Evolutionary conservation across 495 filamentous ascomycete species (phyloP).

Genomic region (Aspergillus diversus): DNA sequence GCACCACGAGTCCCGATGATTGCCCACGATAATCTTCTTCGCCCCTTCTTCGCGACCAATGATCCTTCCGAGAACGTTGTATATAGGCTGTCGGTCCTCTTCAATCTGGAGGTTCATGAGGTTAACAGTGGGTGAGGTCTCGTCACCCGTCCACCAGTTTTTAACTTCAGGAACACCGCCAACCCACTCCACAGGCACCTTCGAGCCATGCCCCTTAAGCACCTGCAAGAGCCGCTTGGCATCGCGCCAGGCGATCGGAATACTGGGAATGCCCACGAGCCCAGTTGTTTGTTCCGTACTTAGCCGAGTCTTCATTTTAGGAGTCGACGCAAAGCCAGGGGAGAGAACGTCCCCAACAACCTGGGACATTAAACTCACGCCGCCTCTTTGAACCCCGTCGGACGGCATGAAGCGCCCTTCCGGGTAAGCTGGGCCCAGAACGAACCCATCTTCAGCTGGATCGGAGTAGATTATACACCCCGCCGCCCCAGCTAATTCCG

Average conservation of each 20-base stretch:
- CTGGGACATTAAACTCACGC: conserved; percentile 82
- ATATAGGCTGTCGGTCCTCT: conserved; percentile 78
- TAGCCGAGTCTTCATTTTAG: conserved; percentile 62
- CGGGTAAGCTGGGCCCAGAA: conserved; percentile 68
- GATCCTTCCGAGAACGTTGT: conserved; percentile 86
- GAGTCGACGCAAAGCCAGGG: conserved; percentile 80
- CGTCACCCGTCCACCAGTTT: conserved; percentile 83
- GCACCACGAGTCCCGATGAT: conserved; percentile 92
- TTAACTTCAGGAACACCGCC: conserved; percentile 72
- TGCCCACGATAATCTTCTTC: conserved; percentile 89
- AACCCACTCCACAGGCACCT: conserved; percentile 72
- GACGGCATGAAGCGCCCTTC: conserved; percentile 76
- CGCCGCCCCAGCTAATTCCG: conserved; percentile 78
- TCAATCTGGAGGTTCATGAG: conserved; percentile 91
- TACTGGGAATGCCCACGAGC: conserved; percentile 79
- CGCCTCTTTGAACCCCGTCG: conserved; percentile 79
- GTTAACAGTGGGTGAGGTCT: conserved; percentile 73
- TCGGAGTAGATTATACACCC: conserved; percentile 94
- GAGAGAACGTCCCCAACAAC: conserved; percentile 86
- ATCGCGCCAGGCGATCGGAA: conserved; percentile 88
- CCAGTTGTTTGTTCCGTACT: conserved; percentile 71
- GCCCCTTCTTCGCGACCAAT: conserved; percentile 77
- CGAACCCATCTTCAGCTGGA: conserved; percentile 77
- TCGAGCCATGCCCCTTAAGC: conserved; percentile 75
- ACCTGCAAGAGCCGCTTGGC: conserved; percentile 77